phyloP scores from a whole-genome alignment of 2,329 filamentous ascomycete genomes.

The Fusarium sp. region DNA sequence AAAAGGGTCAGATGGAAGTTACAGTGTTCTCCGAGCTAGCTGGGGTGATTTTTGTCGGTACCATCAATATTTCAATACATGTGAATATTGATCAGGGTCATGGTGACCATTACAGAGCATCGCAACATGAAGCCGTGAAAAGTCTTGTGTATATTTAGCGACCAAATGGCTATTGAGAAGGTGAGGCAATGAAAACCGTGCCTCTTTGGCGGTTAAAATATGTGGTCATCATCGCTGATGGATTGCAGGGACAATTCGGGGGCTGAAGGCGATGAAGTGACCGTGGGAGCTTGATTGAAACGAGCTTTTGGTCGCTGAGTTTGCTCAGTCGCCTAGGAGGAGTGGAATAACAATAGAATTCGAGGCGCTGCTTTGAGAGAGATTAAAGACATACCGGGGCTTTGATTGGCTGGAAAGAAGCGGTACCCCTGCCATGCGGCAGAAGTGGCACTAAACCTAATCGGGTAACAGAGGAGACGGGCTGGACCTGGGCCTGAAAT shows the following conservation, averaged over 20 bases:
- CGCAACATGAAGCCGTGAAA: constrained; percentile 21
- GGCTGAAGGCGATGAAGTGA: constrained; percentile 15
- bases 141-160: constrained; percentile 3
- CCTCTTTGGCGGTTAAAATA: background rate
- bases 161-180: background rate
- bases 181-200: background rate
- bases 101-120: constrained; percentile 12
- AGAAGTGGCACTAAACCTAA: constrained; percentile 25
- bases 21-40: background rate
- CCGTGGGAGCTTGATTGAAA: constrained; percentile 22
- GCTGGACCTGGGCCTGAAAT: constrained; percentile 23
- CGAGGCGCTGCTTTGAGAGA: constrained; percentile 25
- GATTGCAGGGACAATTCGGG: constrained; percentile 2
- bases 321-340: constrained; percentile 28
- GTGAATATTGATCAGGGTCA: constrained; percentile 4
- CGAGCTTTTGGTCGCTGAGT: constrained; percentile 30
- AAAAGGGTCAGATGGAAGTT: background rate
- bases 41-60: background rate
- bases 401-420: constrained; percentile 18
- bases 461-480: constrained; percentile 21
- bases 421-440: constrained; percentile 7
- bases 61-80: background rate
- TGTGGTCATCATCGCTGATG: constrained; percentile 4
- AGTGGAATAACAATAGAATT: constrained; percentile 26
- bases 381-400: background rate